Evolutionary conservation across 2,329 filamentous ascomycete species (phyloP).

Genomic region (Fusarium redolens): DNA sequence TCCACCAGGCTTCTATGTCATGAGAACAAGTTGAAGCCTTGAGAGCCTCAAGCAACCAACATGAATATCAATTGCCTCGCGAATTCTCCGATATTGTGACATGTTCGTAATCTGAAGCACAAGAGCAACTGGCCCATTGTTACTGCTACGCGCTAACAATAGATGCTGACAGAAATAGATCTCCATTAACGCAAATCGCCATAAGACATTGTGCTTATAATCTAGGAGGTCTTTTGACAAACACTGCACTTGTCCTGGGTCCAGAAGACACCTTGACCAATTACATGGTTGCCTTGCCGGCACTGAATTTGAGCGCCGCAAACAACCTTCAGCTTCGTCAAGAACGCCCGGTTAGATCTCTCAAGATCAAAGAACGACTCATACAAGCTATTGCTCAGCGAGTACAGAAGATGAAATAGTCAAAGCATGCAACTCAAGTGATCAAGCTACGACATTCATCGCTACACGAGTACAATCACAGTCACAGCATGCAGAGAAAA

Average conservation of each 20-base stretch:
- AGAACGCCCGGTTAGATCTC: not conserved
- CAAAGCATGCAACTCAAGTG: not conserved
- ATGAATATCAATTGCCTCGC: not conserved
- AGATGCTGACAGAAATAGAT: not conserved
- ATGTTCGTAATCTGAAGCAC: not conserved
- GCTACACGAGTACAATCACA: not conserved
- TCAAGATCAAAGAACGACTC: not conserved
- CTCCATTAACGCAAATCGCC: too few relatives aligned
- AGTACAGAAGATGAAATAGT: not conserved
- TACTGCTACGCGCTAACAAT: not conserved
- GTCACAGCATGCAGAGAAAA: not conserved
- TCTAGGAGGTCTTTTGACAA: not conserved
- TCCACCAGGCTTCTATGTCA: rapidly evolving
- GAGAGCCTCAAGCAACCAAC: not conserved
- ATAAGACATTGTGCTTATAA: not conserved
- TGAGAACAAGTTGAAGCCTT: not conserved
- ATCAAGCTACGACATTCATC: not conserved
- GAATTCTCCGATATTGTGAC: not conserved
- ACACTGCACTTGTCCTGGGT: not conserved
- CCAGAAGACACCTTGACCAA: too few relatives aligned
- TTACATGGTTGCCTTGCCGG: not conserved
- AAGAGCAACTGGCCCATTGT: not conserved
- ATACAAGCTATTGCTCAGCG: not conserved
- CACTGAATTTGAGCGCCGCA: not conserved
- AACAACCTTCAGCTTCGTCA: not conserved